A percentile compares a stretch with the other conserved stretches of the same genome.
Evolutionary conservation across 2,329 filamentous ascomycete genomes (phyloP).

Genomic region (Alternaria tenuissima): DNA sequence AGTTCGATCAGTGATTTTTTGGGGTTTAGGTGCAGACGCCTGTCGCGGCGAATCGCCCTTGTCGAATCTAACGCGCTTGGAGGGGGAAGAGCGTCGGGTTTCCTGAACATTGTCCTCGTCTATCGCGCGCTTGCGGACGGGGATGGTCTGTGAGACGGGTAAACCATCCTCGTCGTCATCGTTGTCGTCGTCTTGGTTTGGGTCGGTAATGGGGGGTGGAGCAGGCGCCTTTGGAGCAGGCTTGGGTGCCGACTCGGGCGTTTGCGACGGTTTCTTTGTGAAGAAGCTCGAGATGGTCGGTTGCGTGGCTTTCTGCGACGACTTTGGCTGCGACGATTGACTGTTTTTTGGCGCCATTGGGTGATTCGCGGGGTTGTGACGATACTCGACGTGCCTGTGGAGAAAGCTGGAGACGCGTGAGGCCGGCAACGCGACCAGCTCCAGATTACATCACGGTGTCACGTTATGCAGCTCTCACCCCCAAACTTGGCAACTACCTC

Average conservation of each 20-base stretch:
- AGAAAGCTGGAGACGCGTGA: slow-evolving; percentile 26
- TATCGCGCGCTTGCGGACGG: slow-evolving; percentile 37
- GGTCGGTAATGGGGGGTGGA: slow-evolving; percentile 29
- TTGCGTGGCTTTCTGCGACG: slow-evolving; percentile 69
- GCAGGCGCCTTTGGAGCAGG: slow-evolving; percentile 25
- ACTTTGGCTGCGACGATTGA: slow-evolving; percentile 38
- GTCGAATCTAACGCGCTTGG: slow-evolving; percentile 49
- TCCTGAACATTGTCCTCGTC: slow-evolving; percentile 52
- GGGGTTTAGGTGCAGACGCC: slow-evolving; percentile 40
- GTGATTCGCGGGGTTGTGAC: slow-evolving; percentile 12
- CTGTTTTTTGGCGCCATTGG: slow-evolving; percentile 51
- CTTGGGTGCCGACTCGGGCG: slow-evolving; percentile 36
- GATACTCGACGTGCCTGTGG: slow-evolving; percentile 15
- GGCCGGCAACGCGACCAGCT: slow-evolving; percentile 16
- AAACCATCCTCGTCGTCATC: slow-evolving; percentile 28
- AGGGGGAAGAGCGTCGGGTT: slow-evolving; percentile 31
- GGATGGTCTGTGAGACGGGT: slow-evolving; percentile 14
- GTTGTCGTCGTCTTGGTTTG: slow-evolving; percentile 7
- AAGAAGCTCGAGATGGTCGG: slow-evolving; percentile 89
- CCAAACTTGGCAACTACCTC: background rate
- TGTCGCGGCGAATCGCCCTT: slow-evolving; percentile 30
- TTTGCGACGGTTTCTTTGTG: slow-evolving; percentile 55
- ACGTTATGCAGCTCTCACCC: slow-evolving; percentile 19
- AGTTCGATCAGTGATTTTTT: slow-evolving; percentile 58
- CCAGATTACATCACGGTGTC: slow-evolving; percentile 30